Evolutionary conservation across 192 early-diverging fungal genomes (phyloP).

Genomic region (Radiomyces spectabilis): DNA sequence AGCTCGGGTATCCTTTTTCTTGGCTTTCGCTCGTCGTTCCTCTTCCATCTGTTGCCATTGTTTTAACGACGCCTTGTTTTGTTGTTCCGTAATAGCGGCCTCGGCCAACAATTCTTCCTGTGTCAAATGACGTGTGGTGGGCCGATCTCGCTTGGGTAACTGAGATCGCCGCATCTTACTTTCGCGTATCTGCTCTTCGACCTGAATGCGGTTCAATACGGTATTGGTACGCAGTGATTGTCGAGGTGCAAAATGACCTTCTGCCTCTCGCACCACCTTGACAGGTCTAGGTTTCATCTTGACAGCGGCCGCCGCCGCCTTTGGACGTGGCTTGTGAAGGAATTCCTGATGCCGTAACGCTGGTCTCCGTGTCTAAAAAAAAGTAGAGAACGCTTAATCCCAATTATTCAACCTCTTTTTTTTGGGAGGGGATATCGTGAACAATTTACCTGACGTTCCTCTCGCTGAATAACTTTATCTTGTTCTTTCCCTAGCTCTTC

Average conservation of each 20-base stretch:
- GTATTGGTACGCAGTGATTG: conserved; percentile 44
- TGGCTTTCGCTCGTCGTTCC: conserved; percentile 31
- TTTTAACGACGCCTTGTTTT: conserved; percentile 38
- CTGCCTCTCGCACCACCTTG: no score
- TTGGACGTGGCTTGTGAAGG: no score
- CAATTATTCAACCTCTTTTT: background rate
- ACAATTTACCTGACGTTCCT: conserved; percentile 27
- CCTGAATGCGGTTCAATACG: conserved; percentile 37
- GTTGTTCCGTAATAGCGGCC: conserved; percentile 42
- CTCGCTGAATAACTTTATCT: conserved; percentile 26
- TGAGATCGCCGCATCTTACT: conserved; percentile 33
- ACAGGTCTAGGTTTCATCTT: conserved; percentile 15
- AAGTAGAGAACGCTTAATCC: background rate
- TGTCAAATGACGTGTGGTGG: conserved; percentile 28
- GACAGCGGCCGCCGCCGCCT: background rate
- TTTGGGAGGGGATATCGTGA: no score
- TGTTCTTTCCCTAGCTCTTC: conserved; percentile 25
- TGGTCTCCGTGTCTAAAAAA: background rate
- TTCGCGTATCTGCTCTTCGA: conserved; percentile 39
- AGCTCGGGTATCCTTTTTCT: conserved; percentile 24
- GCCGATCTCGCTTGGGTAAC: conserved; percentile 37
- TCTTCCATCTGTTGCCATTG: conserved; percentile 44
- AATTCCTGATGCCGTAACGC: no score
- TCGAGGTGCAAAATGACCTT: conserved; percentile 26
- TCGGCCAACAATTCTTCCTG: conserved; percentile 48